Evolutionary conservation across 2,329 filamentous ascomycete genomes (phyloP).

Genomic region (Stachybotrys elegans): DNA sequence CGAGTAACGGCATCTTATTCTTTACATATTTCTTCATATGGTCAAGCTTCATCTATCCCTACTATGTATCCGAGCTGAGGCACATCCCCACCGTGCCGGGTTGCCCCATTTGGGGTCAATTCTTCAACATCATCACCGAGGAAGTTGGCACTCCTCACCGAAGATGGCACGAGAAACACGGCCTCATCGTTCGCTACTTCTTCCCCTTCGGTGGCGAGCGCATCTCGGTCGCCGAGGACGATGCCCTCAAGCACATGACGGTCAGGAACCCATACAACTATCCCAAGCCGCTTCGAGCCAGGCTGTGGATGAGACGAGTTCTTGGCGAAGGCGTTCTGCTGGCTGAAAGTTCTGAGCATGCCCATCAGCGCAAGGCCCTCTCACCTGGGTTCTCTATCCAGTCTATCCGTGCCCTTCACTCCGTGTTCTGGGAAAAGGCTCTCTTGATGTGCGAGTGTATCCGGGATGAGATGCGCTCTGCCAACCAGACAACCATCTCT

Average conservation of each 20-base stretch:
- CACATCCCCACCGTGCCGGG: slow-evolving; percentile 36
- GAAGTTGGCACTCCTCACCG: slow-evolving; percentile 37
- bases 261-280: slow-evolving; percentile 36
- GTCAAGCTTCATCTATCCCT: slow-evolving; percentile 32
- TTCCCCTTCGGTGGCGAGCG: slow-evolving; percentile 39
- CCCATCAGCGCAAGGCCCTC: slow-evolving; percentile 28
- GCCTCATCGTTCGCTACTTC: slow-evolving; percentile 38
- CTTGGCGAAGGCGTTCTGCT: slow-evolving; percentile 38
- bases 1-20: background rate
- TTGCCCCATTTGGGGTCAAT: slow-evolving; percentile 37
- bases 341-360: slow-evolving; percentile 35
- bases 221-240: slow-evolving; percentile 37
- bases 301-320: slow-evolving; percentile 36
- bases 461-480: slow-evolving; percentile 26
- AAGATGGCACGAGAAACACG: slow-evolving; percentile 34
- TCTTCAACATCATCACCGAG: slow-evolving; percentile 33
- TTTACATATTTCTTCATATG: slow-evolving; percentile 34
- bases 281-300: slow-evolving; percentile 29
- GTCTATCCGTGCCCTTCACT: slow-evolving; percentile 29
- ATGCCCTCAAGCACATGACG: slow-evolving; percentile 38
- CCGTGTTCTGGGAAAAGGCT: slow-evolving; percentile 35
- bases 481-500: slow-evolving; percentile 21
- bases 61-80: slow-evolving; percentile 35
- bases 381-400: slow-evolving; percentile 32
- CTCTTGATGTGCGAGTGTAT: slow-evolving; percentile 37